Conservation (phyloP, 805 yeast species). For the Saturnispora quitensis region DNA sequence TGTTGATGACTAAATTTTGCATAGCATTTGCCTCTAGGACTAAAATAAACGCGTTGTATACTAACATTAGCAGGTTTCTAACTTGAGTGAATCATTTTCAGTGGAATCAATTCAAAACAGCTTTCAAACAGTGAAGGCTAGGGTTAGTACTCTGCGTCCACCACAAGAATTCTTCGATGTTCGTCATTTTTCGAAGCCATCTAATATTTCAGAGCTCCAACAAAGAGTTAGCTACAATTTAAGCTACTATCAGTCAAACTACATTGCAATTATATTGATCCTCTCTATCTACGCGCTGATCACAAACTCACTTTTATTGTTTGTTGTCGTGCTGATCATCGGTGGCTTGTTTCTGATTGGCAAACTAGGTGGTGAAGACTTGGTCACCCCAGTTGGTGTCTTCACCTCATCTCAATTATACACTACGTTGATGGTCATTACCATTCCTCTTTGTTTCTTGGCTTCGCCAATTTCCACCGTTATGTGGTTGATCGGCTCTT, state of each 20-base stretch:
- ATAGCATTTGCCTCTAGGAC: not conserved
- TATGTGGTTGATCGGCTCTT: conserved; percentile 95
- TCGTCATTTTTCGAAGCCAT: conserved; percentile 84
- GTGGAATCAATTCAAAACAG: conserved; percentile 38
- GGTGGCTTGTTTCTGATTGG: conserved; percentile 74
- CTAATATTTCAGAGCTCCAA: conserved; percentile 81
- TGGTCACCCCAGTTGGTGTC: conserved; percentile 65
- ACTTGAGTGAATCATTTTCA: conserved; percentile 38
- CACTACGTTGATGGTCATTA: conserved; percentile 70
- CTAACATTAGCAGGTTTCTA: conserved; percentile 15
- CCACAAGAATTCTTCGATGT: conserved; percentile 91
- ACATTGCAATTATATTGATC: conserved; percentile 59
- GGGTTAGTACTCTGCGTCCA: conserved; percentile 68
- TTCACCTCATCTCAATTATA: conserved; percentile 79
- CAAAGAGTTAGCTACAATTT: conserved; percentile 81
- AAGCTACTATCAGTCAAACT: conserved; percentile 81
- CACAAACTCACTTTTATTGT: conserved; percentile 75
- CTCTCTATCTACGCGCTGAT: conserved; percentile 78
- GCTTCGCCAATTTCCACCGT: conserved; percentile 60
- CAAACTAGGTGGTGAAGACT: conserved; percentile 73
- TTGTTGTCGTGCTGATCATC: conserved; percentile 66
- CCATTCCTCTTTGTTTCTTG: conserved; percentile 36
- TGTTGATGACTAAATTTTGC: not conserved
- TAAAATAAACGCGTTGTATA: not conserved
- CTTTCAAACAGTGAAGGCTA: conserved; percentile 44